Evolutionary conservation across 495 filamentous ascomycete genomes (phyloP), one percentile per base, ranked within the genome.

Genomic region (Lepraria neglecta): DNA sequence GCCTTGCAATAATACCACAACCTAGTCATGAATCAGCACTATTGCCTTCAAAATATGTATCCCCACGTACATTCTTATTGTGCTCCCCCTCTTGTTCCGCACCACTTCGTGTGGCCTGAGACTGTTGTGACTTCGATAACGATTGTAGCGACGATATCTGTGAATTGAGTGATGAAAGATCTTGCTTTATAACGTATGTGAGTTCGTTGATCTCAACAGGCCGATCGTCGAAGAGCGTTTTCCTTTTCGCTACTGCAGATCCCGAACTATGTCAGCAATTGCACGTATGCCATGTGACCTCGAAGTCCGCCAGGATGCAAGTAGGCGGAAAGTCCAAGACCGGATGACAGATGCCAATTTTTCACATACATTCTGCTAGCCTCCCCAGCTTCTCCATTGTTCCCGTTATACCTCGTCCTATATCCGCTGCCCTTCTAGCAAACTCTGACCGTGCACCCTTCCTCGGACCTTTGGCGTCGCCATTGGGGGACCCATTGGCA

Each of bases 151-250:
- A 79, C 50, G 86, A 85, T 69, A 98, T 97, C 70, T 92, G 86
- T 61, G 87, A 80, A 72, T 96, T 97, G 60, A 98, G 75, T 12
- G 87, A 84, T 0, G 91, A 89, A 30, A 97, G 82, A 69, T 97
- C 95, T 80, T 97, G 94, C 74, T 97, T 97, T 76, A 98, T 97
- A 71, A 95, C 84, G 68, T 89, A 95, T 11, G 91, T 94, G 73
- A 97, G 84, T 68, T 97, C 91, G 71, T 91, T 91, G 74, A 98
- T 97, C 73, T 98, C 94, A 43, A 96, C 88, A 3, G 94, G 91
- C 72, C 88, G 83, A 76, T 98, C 94, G 72, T 98, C 94, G 70
- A 98, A 97, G 24, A 98, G 83, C 1, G 95, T 95, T 77, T 97
- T 95, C 65, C 95, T 86, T 72, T 92, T 94, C 56, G 94, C 94